Base-by-base conservation (phyloP, 495 filamentous ascomycete species). In the Penicillium arizonense region DNA sequence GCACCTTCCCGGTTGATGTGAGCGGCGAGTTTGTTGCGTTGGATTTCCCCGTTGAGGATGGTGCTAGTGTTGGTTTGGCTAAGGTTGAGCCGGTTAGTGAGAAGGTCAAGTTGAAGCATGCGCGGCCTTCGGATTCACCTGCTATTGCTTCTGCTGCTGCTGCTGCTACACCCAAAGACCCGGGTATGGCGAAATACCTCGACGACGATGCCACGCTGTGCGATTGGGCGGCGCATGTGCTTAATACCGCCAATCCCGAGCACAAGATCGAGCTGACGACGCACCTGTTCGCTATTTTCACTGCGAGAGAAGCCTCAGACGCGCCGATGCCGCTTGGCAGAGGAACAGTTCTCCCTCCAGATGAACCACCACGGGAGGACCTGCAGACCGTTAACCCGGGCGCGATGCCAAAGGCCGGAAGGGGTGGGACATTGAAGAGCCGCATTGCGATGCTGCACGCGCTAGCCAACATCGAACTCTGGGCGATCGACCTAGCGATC, bases 401-500 rank as follows among this genome's bases (percentile, higher is more conserved):
- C 26, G 61, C 59, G n/a, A 77, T 75, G 69, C 77, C 74, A 10
- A 69, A 63, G 7, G 56, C 69, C 5, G 69, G 76, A 36, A 64
- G 67, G 16, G 77, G 76, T 23, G 77, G 77, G 5, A 75, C 68
- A 7, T 37, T 76, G 32, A 81, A 75, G 56, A 79, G 76, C 47
- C 65, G 77, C 38, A 73, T 79, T 28, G 62, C 73, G 21, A 79
- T 81, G 75, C 70, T 81, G 3, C 77, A 81, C 36, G 76, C 77
- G 0, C 56, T 81, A 21, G 77, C 77, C 11, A 81, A 81, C 40
- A 79, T 81, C 33, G 77, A 81, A 55, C 67, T 74, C 10, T 81
- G 77, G 77, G 77, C 77, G 1, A 81, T 81, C 50, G 77, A 81
- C 44, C 64, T 81, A 12, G 77, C 77, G n/a, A 72, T 81, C 35